Evolutionary conservation across 495 filamentous ascomycete genomes (phyloP).

Genomic region (Aspergillus taichungensis): DNA sequence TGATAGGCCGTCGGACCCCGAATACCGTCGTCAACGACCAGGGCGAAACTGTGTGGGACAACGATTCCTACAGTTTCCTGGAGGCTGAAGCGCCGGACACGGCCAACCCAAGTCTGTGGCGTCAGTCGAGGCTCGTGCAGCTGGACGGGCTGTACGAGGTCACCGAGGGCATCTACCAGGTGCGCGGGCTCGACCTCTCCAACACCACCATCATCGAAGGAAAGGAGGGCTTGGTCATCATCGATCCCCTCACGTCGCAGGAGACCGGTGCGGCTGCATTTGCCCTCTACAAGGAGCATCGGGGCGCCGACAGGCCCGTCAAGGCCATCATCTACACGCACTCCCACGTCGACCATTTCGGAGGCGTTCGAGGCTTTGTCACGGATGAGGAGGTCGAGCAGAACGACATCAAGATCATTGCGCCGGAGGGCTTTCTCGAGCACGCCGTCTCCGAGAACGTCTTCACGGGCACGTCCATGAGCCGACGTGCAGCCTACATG

Average conservation of each 20-base stretch:
- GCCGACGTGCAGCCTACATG: constrained; percentile 13
- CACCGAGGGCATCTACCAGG: constrained; percentile 16
- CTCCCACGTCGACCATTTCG: constrained; percentile 20
- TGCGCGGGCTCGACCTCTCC: constrained; percentile 16
- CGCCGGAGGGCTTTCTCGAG: constrained; percentile 18
- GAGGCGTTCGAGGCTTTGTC: constrained; percentile 13
- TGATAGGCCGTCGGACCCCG: constrained; percentile 10
- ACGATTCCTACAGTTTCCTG: constrained; percentile 13
- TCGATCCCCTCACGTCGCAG: constrained; percentile 14
- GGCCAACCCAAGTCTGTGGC: constrained; percentile 18
- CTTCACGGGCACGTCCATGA: constrained; percentile 14
- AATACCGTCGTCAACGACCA: constrained; percentile 6
- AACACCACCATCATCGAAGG: constrained; percentile 21
- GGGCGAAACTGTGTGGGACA: constrained; percentile 12
- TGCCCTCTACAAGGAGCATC: constrained; percentile 12
- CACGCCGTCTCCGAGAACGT: constrained; percentile 15
- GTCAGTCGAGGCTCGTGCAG: constrained; percentile 9
- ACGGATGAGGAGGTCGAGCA: neutral
- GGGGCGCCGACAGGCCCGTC: constrained; percentile 10
- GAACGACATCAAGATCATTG: constrained; percentile 13
- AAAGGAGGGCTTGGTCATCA: constrained; percentile 14
- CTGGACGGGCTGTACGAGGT: constrained; percentile 17
- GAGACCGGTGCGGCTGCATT: constrained; percentile 12
- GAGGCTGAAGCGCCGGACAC: constrained; percentile 7
- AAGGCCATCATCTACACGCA: constrained; percentile 20